Evolutionary conservation across 106 monocot genomes (phyloP).

Genomic region (Xerophyta viscosa): DNA sequence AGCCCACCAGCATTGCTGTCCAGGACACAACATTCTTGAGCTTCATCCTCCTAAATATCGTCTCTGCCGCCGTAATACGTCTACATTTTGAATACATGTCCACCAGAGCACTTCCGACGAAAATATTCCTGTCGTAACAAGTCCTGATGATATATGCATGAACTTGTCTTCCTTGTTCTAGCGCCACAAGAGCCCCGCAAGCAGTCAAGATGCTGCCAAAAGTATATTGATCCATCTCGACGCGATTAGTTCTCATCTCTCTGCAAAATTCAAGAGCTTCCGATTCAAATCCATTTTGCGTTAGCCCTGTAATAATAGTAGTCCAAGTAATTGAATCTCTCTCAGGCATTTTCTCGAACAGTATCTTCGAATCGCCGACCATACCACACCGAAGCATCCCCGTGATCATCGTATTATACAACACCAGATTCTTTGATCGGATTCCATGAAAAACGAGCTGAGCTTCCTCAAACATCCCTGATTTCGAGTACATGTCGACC

Average conservation of each 20-base stretch:
- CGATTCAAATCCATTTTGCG: conserved; percentile 27
- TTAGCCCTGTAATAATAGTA: conserved; percentile 54
- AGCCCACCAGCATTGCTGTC: conserved; percentile 88
- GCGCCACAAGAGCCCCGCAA: conserved; percentile 50
- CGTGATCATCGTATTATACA: conserved; percentile 72
- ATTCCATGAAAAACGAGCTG: conserved; percentile 45
- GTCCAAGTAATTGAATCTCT: conserved; percentile 75
- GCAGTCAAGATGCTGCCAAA: conserved; percentile 70
- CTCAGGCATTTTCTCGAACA: conserved; percentile 53
- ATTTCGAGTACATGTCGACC: conserved; percentile 64
- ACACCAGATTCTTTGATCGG: conserved; percentile 45
- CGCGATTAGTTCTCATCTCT: conserved; percentile 42
- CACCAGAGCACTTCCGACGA: conserved; percentile 73
- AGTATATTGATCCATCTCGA: conserved; percentile 63
- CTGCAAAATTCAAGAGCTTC: conserved; percentile 42
- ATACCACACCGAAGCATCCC: conserved; percentile 52
- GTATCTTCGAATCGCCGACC: conserved; percentile 47
- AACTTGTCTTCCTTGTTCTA: conserved; percentile 44
- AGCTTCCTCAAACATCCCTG: conserved; percentile 32
- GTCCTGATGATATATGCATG: conserved; percentile 57
- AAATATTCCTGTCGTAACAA: conserved; percentile 39
- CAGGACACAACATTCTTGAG: conserved; percentile 66
- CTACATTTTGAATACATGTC: conserved; percentile 85
- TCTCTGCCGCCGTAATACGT: conserved; percentile 31
- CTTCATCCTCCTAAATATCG: conserved; percentile 41